These are phyloP conservation scores for Zizania latifolia DNA, from an alignment of 176 grass and related monocot genomes.

Conservation along the genomic window DNA sequence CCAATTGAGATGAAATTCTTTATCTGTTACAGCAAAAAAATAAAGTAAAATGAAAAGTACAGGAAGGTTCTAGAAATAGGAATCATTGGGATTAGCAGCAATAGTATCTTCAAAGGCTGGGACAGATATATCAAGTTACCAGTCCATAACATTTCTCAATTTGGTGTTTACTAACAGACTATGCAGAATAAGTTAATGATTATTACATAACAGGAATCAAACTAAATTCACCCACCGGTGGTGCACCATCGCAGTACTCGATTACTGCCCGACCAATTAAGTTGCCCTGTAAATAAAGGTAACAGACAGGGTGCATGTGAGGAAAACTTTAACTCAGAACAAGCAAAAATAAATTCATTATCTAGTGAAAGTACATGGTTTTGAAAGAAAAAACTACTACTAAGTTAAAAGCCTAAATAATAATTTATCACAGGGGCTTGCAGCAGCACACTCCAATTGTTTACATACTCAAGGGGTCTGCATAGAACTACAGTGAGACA, in stretches of 20 bases:
- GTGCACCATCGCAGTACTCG: conserved; percentile 67
- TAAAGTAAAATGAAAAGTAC: neutral
- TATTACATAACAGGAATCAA: neutral
- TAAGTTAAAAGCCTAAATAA: conserved; percentile 14
- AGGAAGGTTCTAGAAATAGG: neutral
- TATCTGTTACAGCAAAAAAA: conserved; percentile 49
- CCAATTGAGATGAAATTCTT: conserved; percentile 94
- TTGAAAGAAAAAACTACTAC: neutral
- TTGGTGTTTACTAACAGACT: neutral
- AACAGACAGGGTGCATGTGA: conserved; percentile 7
- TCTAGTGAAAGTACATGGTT: conserved; percentile 1
- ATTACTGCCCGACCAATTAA: conserved; percentile 83
- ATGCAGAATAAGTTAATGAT: neutral
- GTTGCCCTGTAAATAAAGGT: conserved; percentile 73
- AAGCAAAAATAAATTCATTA: neutral
- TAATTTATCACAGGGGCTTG: neutral
- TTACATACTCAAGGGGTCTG: neutral
- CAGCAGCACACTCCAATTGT: neutral
- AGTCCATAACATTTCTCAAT: neutral
- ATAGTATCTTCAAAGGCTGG: neutral
- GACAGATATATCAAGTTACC: neutral
- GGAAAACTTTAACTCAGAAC: neutral
- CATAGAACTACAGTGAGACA: neutral
- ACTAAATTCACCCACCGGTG: conserved; percentile 61
- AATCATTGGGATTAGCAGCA: conserved; percentile 7